Evolutionary conservation across 2,329 filamentous ascomycete genomes (phyloP).

Genomic region (Colletotrichum zoysiae): DNA sequence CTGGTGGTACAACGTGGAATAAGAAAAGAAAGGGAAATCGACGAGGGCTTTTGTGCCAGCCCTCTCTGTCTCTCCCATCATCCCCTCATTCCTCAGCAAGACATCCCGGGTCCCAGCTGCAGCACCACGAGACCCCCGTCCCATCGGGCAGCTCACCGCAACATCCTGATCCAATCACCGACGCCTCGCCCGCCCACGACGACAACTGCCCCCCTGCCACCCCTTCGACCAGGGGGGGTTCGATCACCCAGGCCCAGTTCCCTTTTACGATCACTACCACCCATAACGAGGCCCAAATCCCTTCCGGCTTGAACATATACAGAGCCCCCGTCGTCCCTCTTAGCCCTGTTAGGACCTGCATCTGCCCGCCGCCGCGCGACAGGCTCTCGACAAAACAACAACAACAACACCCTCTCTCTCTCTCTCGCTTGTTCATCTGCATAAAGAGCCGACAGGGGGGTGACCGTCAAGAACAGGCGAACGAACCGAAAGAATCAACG

Average conservation of each 20-base stretch:
- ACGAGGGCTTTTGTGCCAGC: conserved; percentile 10
- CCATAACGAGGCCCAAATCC: conserved; percentile 21
- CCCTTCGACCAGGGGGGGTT: conserved; percentile 26
- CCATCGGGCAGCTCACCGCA: conserved; percentile 38
- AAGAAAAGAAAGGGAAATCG: background rate
- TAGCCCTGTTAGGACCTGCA: conserved; percentile 29
- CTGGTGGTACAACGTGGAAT: conserved; percentile 1
- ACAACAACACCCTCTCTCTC: no score
- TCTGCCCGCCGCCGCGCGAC: background rate
- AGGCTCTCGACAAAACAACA: conserved; percentile 4
- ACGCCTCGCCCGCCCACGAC: conserved; percentile 32
- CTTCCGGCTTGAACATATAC: conserved; percentile 12
- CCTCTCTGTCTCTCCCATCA: background rate
- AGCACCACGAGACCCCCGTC: conserved; percentile 34
- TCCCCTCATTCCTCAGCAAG: conserved; percentile 39
- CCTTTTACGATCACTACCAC: conserved; percentile 12
- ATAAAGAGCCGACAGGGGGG: conserved; percentile 15
- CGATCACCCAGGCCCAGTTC: background rate
- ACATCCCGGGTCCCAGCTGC: conserved; percentile 41
- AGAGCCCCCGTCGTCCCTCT: background rate
- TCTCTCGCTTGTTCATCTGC: background rate
- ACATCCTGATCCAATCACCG: conserved; percentile 41
- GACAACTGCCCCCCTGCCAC: conserved; percentile 33
- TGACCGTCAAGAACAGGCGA: background rate
- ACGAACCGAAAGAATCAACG: conserved; percentile 1